Evolutionary conservation across 768 basidiomycete species (phyloP).

Genomic region (Tephrocybe sp.): DNA sequence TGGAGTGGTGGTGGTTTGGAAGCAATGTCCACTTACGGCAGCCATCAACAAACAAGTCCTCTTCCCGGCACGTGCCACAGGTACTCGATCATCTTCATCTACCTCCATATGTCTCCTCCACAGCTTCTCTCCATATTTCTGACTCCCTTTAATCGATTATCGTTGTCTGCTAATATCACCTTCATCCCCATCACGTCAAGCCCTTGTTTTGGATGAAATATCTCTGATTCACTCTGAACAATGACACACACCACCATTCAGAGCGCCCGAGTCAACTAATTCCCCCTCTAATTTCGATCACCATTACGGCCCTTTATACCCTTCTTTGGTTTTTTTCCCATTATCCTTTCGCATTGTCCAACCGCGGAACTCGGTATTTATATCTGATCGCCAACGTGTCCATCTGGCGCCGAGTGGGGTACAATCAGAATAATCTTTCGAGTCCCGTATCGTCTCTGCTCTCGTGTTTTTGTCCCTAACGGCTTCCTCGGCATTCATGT

Average conservation of each 20-base stretch:
- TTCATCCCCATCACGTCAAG: too few relatives aligned
- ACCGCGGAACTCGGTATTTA: slow-evolving; percentile 9
- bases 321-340: neutral
- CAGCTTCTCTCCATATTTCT: slow-evolving; percentile 8
- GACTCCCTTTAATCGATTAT: slow-evolving; percentile 15
- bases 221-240: too few relatives aligned
- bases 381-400: slow-evolving; percentile 13
- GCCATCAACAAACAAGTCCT: slow-evolving; percentile 48
- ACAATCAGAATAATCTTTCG: neutral
- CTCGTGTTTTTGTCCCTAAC: neutral
- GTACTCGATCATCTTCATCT: slow-evolving; percentile 33
- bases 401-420: slow-evolving; percentile 13
- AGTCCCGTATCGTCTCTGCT: neutral
- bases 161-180: too few relatives aligned
- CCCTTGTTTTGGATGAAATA: too few relatives aligned
- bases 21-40: slow-evolving; percentile 49
- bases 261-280: too few relatives aligned
- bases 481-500: neutral
- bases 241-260: too few relatives aligned
- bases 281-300: too few relatives aligned
- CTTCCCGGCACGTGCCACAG: slow-evolving; percentile 45
- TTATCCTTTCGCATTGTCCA: slow-evolving; percentile 1
- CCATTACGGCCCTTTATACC: neutral
- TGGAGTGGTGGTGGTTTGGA: slow-evolving; percentile 53
- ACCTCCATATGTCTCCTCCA: slow-evolving; percentile 29